Evolutionary conservation across 1,139 yeast genomes (phyloP), one percentile per base, ranked within the genome.

Genomic region (Eremothecium gossypii): DNA sequence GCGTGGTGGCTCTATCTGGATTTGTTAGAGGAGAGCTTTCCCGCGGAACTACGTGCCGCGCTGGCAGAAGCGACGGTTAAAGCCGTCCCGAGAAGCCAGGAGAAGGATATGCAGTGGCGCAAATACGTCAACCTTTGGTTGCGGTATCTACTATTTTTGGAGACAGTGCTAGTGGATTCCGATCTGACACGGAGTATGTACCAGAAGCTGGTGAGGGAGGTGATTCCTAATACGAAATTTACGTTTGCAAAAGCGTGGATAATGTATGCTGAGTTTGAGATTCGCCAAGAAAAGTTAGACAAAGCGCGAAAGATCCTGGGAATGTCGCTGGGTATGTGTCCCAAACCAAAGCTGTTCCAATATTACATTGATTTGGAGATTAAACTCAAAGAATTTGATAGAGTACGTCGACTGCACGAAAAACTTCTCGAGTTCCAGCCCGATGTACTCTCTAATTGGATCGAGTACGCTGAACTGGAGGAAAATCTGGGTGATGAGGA

Each of bases 191-290:
- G 87, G 38, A 55, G 55, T 2, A 54, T 76, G 2, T 87, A 80
- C 73, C 61, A 68, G 36, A 61, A 65, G 28, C 63, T 80, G 32
- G 42, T 80, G 1, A 64, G 67, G 17, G 49, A 51, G 20, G 44
- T 68, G 1, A 67, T 83, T 3, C 86, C 93, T 0, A 79, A 78
- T 48, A 65, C 69, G 40, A 44, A 52, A 2, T 78, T 85, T 50
- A 74, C 85, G 0, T 83, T 84, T 56, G 79, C 79, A 5, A 83
- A 83, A 48, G 55, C 83, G 2, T 89, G 96, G 96, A 70, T 77
- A 4, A 63, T 71, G 46, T 79, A 64, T 60, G 80, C 87, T 3
- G 74, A 84, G 44, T 87, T 83, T 65, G 93, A 85, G 58, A 62
- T 87, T 4, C 70, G 97, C 31, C 77, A 78, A 33, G 67, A 66